phyloP scores from a whole-genome alignment of 345 rosid genomes.

The Eucalyptus sp. region DNA sequence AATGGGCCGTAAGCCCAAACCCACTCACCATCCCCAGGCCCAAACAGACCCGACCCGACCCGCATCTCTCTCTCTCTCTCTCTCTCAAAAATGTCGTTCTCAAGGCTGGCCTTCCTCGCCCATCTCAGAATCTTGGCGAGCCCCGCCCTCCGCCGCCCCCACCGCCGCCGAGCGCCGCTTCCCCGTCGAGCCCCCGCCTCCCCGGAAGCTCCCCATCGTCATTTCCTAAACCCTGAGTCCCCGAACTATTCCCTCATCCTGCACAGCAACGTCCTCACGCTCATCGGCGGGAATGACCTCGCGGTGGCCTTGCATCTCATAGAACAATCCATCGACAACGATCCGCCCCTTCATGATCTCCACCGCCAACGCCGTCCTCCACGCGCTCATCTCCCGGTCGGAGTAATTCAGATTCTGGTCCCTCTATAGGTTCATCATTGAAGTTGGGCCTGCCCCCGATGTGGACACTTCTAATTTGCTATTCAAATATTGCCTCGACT shows the following conservation, averaged over 20 bases:
- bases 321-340: slow-evolving; percentile 82
- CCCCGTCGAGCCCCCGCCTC: slow-evolving; percentile 59
- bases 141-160: slow-evolving; percentile 4
- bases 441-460: slow-evolving; percentile 71
- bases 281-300: slow-evolving; percentile 63
- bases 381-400: slow-evolving; percentile 71
- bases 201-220: slow-evolving; percentile 32
- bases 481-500: slow-evolving; percentile 71
- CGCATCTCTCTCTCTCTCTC: background rate
- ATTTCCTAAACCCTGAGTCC: slow-evolving; percentile 59
- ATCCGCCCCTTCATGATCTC: slow-evolving; percentile 64
- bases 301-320: slow-evolving; percentile 70
- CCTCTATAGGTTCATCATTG: slow-evolving; percentile 63
- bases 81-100: too few species aligned
- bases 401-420: slow-evolving; percentile 62
- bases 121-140: slow-evolving; percentile 29
- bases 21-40: background rate
- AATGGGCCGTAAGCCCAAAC: background rate
- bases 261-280: slow-evolving; percentile 57
- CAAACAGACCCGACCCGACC: background rate
- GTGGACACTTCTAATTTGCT: slow-evolving; percentile 63
- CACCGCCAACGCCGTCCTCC: slow-evolving; percentile 74
- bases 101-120: slow-evolving; percentile 30
- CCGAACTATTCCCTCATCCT: slow-evolving; percentile 79
- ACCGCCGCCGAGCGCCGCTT: slow-evolving; percentile 40